phyloP scores from a whole-genome alignment of 2,329 filamentous ascomycete genomes.

The Botrytis deweyae region DNA sequence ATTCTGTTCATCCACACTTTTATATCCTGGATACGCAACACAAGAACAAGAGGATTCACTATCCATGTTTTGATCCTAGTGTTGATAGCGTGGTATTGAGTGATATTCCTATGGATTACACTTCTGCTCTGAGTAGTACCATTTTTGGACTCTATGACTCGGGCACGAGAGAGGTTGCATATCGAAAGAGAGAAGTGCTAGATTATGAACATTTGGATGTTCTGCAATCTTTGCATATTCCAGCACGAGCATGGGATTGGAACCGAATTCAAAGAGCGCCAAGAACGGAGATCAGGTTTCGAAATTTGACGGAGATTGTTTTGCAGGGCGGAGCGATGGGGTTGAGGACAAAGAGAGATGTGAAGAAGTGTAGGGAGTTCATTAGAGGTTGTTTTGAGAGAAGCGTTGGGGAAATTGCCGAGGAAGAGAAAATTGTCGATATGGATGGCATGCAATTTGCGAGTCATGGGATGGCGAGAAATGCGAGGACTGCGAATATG shows the following conservation, averaged over 20 bases:
- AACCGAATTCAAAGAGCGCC: neutral
- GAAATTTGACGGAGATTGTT: neutral
- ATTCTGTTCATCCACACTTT: neutral
- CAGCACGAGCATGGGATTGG: neutral
- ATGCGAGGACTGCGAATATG: fast-evolving
- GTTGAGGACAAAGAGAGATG: neutral
- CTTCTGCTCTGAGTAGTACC: neutral
- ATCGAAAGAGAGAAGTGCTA: too few species aligned
- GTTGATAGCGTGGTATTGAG: neutral
- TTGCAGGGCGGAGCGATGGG: neutral
- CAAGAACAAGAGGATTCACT: neutral
- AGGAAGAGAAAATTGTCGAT: neutral
- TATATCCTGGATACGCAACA: neutral
- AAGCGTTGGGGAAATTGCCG: neutral
- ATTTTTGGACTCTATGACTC: neutral
- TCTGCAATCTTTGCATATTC: neutral
- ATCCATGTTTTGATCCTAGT: neutral
- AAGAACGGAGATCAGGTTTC: neutral
- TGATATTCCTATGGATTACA: neutral
- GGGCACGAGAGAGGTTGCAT: fast-evolving
- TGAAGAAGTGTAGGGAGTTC: neutral
- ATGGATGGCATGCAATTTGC: too few species aligned
- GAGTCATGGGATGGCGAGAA: too few species aligned
- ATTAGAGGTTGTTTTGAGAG: neutral
- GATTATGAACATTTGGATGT: neutral